phyloP scores from a whole-genome alignment of 2,329 filamentous ascomycete genomes.

The Kalmusia sp. region DNA sequence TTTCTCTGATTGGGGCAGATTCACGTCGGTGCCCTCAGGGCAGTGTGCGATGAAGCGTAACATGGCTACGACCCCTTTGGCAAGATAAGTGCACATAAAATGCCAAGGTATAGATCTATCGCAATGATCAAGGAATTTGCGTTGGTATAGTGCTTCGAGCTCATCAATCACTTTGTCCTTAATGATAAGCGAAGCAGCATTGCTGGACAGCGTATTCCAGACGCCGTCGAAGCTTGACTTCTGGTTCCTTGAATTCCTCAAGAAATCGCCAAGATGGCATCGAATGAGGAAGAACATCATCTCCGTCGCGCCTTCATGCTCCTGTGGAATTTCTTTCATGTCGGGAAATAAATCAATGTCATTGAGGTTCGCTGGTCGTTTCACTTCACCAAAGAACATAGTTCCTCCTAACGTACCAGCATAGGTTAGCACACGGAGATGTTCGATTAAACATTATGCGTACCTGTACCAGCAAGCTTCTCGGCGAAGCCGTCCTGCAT shows the following conservation, averaged over 20 bases:
- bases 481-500: constrained; percentile 65
- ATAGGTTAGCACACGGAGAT: no score
- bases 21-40: constrained; percentile 42
- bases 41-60: constrained; percentile 56
- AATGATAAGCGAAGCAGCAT: constrained; percentile 21
- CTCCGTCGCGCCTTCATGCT: constrained; percentile 54
- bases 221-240: constrained; percentile 30
- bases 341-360: constrained; percentile 55
- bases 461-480: constrained; percentile 60
- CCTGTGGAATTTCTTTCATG: constrained; percentile 53
- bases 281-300: constrained; percentile 58
- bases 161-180: constrained; percentile 47
- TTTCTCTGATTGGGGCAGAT: constrained; percentile 42
- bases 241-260: constrained; percentile 27
- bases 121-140: constrained; percentile 49
- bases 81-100: constrained; percentile 54
- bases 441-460: no score
- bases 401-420: no score
- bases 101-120: constrained; percentile 49
- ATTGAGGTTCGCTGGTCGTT: constrained; percentile 60
- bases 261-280: constrained; percentile 51
- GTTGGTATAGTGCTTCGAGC: constrained; percentile 50
- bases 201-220: constrained; percentile 30
- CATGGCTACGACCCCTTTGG: constrained; percentile 51
- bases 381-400: constrained; percentile 56